Conservation (phyloP, 192 early-diverging fungal genomes). For the Coemansia sp. region DNA sequence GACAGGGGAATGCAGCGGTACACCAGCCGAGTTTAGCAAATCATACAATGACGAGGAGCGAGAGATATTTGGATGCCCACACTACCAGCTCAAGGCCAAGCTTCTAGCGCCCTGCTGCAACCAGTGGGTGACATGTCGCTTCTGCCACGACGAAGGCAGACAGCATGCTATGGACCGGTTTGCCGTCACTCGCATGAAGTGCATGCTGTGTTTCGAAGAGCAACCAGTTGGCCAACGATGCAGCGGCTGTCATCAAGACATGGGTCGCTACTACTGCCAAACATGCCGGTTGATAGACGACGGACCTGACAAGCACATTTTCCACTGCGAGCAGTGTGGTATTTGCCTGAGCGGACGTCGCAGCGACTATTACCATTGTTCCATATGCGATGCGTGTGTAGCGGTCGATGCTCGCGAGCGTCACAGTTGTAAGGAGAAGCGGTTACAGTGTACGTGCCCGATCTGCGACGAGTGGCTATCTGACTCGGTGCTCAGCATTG, state of each 20-base stretch:
- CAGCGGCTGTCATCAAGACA: conserved; percentile 55
- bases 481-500: conserved; percentile 73
- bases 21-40: background rate
- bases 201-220: conserved; percentile 83
- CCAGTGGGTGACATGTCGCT: conserved; percentile 71
- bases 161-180: conserved; percentile 68
- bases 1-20: too few species aligned
- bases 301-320: conserved; percentile 76
- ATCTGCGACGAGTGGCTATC: conserved; percentile 97
- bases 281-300: conserved; percentile 92
- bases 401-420: conserved; percentile 64
- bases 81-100: conserved; percentile 50
- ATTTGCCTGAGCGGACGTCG: conserved; percentile 87
- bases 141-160: conserved; percentile 71
- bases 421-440: conserved; percentile 90
- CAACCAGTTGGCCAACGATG: conserved; percentile 80
- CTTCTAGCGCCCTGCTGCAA: conserved; percentile 66
- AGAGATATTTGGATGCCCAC: conserved; percentile 31
- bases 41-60: conserved; percentile 15
- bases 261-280: conserved; percentile 84
- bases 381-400: conserved; percentile 90
- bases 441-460: conserved; percentile 88
- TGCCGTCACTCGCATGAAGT: conserved; percentile 79
- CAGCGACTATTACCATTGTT: conserved; percentile 87
- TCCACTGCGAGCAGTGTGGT: conserved; percentile 91